A percentile compares a stretch with the other conserved stretches of the same genome.
Conservation (phyloP, 345 rosid species). For the Euphorbia tirucalli region DNA sequence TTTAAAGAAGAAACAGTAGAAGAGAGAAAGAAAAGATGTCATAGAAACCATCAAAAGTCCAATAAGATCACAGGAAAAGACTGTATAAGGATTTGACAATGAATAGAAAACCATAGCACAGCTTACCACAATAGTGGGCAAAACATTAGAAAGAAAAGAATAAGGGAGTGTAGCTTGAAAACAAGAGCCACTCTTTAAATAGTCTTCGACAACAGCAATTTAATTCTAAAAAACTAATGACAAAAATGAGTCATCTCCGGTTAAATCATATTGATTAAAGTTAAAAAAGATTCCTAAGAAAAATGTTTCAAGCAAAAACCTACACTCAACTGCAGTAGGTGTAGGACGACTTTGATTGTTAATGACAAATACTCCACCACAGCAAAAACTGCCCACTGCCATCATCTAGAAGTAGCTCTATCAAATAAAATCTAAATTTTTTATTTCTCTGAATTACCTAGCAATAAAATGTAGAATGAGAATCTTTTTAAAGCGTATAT, state of each 20-base stretch:
- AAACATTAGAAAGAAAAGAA: neutral
- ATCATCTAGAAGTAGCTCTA: neutral
- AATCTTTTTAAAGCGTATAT: too few species aligned
- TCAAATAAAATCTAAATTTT: neutral
- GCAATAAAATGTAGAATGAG: too few species aligned
- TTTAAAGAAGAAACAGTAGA: constrained; percentile 26
- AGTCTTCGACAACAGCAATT: neutral
- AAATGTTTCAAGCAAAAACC: neutral
- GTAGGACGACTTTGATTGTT: neutral
- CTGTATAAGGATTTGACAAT: neutral
- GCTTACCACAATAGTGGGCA: neutral
- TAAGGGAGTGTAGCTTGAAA: neutral
- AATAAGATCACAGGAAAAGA: neutral
- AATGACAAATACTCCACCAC: neutral
- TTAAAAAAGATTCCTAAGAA: neutral
- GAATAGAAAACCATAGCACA: neutral
- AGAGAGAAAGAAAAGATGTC: neutral
- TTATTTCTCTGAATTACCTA: neutral
- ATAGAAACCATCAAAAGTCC: neutral
- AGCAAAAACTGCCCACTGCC: neutral
- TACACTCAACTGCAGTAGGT: neutral
- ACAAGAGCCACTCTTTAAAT: neutral
- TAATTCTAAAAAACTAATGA: neutral
- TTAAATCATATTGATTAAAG: neutral
- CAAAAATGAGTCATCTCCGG: neutral